A percentile compares a stretch with the other conserved stretches of the same genome.
Evolutionary conservation across 192 early-diverging fungal genomes (phyloP).

Genomic region (Gamsiella multidivaricata): DNA sequence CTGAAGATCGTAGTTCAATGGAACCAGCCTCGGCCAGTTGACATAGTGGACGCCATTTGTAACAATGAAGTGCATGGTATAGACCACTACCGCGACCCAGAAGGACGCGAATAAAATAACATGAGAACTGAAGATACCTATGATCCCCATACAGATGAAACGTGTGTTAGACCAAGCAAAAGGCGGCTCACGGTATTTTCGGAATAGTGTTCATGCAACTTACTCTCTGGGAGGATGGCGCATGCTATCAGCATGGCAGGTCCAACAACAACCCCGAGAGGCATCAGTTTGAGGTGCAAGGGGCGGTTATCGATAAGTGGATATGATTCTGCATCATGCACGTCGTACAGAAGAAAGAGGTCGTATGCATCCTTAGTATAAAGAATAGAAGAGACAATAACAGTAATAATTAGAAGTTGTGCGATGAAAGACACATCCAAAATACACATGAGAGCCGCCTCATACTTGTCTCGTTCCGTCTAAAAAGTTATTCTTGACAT

Average conservation of each 20-base stretch:
- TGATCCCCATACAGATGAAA: neutral
- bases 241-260: slow-evolving; percentile 31
- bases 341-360: slow-evolving; percentile 75
- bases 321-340: slow-evolving; percentile 38
- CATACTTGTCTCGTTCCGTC: slow-evolving; percentile 86
- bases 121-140: slow-evolving; percentile 13
- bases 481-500: slow-evolving; percentile 93
- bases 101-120: slow-evolving; percentile 44
- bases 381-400: neutral
- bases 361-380: slow-evolving; percentile 81
- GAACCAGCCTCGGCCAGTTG: slow-evolving; percentile 61
- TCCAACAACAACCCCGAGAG: slow-evolving; percentile 20
- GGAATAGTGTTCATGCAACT: neutral
- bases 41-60: slow-evolving; percentile 62
- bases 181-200: neutral
- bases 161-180: neutral
- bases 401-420: neutral
- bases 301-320: slow-evolving; percentile 67
- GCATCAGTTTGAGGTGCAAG: slow-evolving; percentile 60
- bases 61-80: slow-evolving; percentile 52
- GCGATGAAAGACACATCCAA: neutral
- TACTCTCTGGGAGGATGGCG: slow-evolving; percentile 51
- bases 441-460: slow-evolving; percentile 1
- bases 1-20: slow-evolving; percentile 34
- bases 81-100: slow-evolving; percentile 57